Base-by-base conservation (phyloP, 2,329 filamentous ascomycete species). In the Trichoderma pleuroti region DNA sequence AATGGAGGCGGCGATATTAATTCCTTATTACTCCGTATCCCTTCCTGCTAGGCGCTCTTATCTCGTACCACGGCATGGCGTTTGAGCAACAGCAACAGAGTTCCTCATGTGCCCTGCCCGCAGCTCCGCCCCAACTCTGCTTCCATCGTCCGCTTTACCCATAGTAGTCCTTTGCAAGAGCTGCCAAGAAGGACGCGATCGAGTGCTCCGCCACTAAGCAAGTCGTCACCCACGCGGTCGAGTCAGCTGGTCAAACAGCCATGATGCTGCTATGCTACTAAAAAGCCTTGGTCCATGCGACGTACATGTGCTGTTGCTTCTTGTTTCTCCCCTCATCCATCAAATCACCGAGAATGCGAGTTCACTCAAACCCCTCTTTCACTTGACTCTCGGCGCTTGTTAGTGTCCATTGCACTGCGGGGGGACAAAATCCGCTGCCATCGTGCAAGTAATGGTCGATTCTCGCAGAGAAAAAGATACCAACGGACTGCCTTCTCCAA, bases 231-330 rank as follows among this genome's bases (percentile, higher is more conserved):
- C 68, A 70, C 49, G 61, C 49, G 68, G 30, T 49, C 18, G 18
- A 39, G 61, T 70, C 60, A 70, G 36, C 67, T 62, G 67, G 67
- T 24, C 46, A n/a, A 54, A 18, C 4, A n/a, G 26, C 67, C 46
- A 18, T 36, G 30, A 18, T 61, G 9, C 18, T 59, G n/a, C n/a
- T n/a, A n/a, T n/a, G n/a, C n/a, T n/a, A n/a, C n/a, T n/a, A n/a
- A n/a, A n/a, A n/a, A n/a, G n/a, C n/a, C n/a, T n/a, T 62, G 42
- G 57, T 56, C 32, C 42, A 28, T 56, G 65, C 54, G 18, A 59
- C 9, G 11, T 14, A 9, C 30, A 56, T 56, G 26, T 30, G 16
- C 14, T 30, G 26, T 21, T 21, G 26, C n/a, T n/a, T 56, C 18
- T 56, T 28, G 14, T 16, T 42, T 49, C 12, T 36, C 36, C 12